phyloP scores from a whole-genome alignment of 768 basidiomycete genomes.

The Termitomyces sp. region DNA sequence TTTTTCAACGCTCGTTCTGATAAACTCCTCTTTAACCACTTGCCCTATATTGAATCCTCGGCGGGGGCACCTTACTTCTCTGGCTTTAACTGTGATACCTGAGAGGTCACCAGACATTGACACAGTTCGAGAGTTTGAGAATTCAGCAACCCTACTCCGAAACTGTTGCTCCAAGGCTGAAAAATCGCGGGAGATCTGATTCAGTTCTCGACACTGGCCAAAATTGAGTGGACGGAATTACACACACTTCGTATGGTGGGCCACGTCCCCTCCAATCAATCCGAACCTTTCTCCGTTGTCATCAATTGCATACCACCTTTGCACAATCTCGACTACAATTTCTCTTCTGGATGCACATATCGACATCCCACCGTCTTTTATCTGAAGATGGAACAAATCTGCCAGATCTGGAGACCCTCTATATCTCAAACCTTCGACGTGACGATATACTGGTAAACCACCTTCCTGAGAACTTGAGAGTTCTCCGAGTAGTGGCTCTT shows the following conservation, averaged over 20 bases:
- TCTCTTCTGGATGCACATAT: too few species aligned
- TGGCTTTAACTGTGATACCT: background rate
- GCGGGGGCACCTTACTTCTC: background rate
- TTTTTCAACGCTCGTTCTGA: background rate
- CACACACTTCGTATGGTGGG: too few species aligned
- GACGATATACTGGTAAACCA: background rate
- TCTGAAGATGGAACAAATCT: background rate
- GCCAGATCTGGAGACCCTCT: background rate
- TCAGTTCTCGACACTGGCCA: too few species aligned
- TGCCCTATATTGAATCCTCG: too few species aligned
- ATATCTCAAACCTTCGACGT: background rate
- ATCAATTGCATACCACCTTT: too few species aligned
- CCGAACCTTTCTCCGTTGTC: too few species aligned
- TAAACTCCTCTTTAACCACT: background rate
- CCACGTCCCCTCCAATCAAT: too few species aligned
- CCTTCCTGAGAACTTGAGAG: background rate
- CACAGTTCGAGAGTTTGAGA: background rate
- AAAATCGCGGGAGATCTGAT: background rate
- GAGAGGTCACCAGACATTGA: background rate
- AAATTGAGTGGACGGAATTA: too few species aligned
- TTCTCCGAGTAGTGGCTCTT: background rate
- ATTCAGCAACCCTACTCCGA: background rate
- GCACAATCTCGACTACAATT: too few species aligned
- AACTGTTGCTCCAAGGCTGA: background rate
- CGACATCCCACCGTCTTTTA: background rate